phyloP scores from a whole-genome alignment of 1,139 yeast species.

The Diutina pseudorugosa region DNA sequence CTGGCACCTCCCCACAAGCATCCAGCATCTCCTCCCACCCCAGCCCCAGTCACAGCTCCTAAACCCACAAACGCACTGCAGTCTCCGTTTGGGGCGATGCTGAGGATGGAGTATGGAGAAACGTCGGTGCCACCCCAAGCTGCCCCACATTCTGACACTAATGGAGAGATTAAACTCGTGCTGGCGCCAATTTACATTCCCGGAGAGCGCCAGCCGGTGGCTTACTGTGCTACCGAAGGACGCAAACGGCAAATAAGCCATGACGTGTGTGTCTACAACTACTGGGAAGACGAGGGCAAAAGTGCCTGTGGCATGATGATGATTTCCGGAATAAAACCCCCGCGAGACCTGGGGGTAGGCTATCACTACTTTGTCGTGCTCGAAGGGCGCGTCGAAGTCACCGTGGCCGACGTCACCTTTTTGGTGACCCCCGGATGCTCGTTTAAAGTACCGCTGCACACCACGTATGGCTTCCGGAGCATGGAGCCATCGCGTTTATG shows the following conservation, averaged over 20 bases:
- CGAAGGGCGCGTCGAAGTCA: neutral
- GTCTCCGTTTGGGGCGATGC: neutral
- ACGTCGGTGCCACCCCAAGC: neutral
- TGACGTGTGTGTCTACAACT: neutral
- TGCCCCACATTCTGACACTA: neutral
- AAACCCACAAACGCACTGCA: neutral
- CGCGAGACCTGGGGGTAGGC: neutral
- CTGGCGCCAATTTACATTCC: neutral
- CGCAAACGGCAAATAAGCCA: neutral
- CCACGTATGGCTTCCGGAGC: neutral
- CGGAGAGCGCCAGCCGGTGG: neutral
- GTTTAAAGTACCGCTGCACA: neutral
- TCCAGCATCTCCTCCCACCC: no score
- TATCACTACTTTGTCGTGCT: neutral
- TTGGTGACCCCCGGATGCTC: neutral
- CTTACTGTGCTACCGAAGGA: neutral
- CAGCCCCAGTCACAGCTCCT: neutral
- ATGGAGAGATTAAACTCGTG: neutral
- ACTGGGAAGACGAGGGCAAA: neutral
- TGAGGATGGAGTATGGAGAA: neutral
- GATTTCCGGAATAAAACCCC: neutral
- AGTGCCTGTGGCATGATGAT: constrained; percentile 3
- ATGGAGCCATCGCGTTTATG: neutral
- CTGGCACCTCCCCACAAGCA: neutral
- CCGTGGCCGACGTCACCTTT: neutral